Base-by-base conservation (phyloP, 75 land plant genomes). In the Ceratopteris richardii region DNA sequence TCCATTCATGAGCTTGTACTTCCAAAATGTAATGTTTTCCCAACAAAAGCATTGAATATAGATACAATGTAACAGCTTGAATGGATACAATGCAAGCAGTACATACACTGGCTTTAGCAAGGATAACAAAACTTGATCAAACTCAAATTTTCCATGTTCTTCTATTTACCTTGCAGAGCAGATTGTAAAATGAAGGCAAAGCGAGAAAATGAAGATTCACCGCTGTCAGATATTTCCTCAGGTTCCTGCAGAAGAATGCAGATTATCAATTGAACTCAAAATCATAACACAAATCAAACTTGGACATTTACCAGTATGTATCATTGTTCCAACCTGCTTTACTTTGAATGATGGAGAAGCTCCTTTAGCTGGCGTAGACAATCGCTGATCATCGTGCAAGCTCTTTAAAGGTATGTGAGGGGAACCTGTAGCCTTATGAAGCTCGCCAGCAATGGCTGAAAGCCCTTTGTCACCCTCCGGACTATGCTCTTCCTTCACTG, bases 111-210 rank as follows among this genome's bases (percentile, higher is more conserved):
- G n/a, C n/a, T n/a, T n/a, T n/a, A n/a, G n/a, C n/a, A n/a, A n/a
- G n/a, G n/a, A n/a, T n/a, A n/a, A n/a, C n/a, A n/a, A n/a, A n/a
- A n/a, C n/a, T n/a, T n/a, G n/a, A n/a, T n/a, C n/a, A n/a, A n/a
- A n/a, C n/a, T n/a, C n/a, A n/a, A n/a, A n/a, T n/a, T n/a, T n/a
- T n/a, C n/a, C n/a, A n/a, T n/a, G n/a, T n/a, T n/a, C n/a, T n/a
- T n/a, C n/a, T 9, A 3, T 33, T 58, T 31, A 77, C 88, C 97
- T 77, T 82, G 94, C 55, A 84, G 39, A 14, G 88, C 81, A 58
- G 84, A 69, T 68, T 88, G 79, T 39, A 85, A 60, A 30, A 81
- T 60, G 39, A 83, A 80, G 47, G 80, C 94, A 78, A 92, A 92
- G 16, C 87, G 69, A 13, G 58, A 54, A 71, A 70, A 88, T 1